Evolutionary conservation across 345 rosid species (phyloP), one percentile per base, ranked within the genome.

Genomic region (Camelina neglecta): DNA sequence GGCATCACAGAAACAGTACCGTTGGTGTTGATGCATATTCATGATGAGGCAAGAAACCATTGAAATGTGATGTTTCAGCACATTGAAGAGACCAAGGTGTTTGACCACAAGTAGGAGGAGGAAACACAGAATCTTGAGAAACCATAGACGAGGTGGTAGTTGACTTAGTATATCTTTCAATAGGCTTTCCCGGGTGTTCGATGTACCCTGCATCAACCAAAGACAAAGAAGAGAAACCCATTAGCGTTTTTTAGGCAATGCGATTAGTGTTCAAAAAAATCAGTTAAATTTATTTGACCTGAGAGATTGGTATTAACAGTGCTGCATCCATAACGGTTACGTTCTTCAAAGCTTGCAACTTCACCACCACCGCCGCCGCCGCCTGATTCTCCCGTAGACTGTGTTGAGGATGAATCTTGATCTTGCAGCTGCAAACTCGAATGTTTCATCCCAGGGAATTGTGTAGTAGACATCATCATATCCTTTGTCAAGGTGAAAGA

Each of bases 321-420:
- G 71, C 16, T 69, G 42, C 69, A 71, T 71, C 68, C 71, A 26
- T 44, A 72, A 53, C 63, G 71, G 48, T 70, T 75, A 80, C 76
- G 81, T 67, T 83, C 81, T 50, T 81, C 83, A 57, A 82, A 56
- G 82, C 79, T 79, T 60, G 73, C 88, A 64, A 80, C 85, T 84
- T 86, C 87, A 56, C 81, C 5, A 29, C 31, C 31, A 4, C 31
- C 5, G 31, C 31, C 31, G 5, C 31, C 61, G 33, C 82, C 71
- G 47, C 76, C 84, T 57, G 96, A 87, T 65, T 90, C 89, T 57
- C 81, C 84, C 10, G 86, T 89, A 3, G 95, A 93, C 60, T 90
- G 94, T 55, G 89, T 71, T 50, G 94, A 85, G 10, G 88, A 82
- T 29, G 87, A 85, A 42, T 87, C 93, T 78, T 78, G 90, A 33